phyloP scores from a whole-genome alignment of 345 rosid genomes.

The Ceriops tagal region DNA sequence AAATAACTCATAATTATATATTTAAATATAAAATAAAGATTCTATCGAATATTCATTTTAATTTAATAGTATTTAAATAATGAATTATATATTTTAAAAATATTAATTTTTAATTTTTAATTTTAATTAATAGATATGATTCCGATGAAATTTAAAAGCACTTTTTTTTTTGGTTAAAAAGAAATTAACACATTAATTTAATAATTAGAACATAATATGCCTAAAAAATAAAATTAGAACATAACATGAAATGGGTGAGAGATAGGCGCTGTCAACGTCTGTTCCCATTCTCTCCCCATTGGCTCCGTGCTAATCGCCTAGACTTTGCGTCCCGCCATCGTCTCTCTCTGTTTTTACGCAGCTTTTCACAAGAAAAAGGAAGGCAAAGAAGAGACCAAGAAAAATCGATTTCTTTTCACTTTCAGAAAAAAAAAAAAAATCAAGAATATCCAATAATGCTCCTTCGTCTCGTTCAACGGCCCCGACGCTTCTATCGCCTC shows the following conservation, averaged over 20 bases:
- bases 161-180: no score
- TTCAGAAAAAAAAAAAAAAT: neutral
- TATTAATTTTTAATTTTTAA: no score
- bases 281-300: neutral
- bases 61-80: no score
- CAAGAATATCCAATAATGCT: slow-evolving; percentile 21
- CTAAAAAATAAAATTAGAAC: no score
- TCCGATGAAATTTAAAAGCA: no score
- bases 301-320: neutral
- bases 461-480: slow-evolving; percentile 48
- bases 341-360: neutral
- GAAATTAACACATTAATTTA: no score
- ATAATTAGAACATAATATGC: neutral
- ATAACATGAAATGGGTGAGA: no score
- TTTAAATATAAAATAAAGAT: no score
- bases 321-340: neutral
- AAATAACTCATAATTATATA: no score
- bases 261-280: neutral
- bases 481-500: slow-evolving; percentile 37
- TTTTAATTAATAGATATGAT: no score
- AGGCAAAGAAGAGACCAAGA: neutral
- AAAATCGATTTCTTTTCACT: neutral
- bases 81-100: no score
- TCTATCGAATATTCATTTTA: no score
- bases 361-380: neutral